Percentiles rank a stretch among this genome's conserved stretches.
These are phyloP conservation scores for Fusarium globosum DNA, from an alignment of 2,329 filamentous ascomycete genomes.

Conservation along the genomic window DNA sequence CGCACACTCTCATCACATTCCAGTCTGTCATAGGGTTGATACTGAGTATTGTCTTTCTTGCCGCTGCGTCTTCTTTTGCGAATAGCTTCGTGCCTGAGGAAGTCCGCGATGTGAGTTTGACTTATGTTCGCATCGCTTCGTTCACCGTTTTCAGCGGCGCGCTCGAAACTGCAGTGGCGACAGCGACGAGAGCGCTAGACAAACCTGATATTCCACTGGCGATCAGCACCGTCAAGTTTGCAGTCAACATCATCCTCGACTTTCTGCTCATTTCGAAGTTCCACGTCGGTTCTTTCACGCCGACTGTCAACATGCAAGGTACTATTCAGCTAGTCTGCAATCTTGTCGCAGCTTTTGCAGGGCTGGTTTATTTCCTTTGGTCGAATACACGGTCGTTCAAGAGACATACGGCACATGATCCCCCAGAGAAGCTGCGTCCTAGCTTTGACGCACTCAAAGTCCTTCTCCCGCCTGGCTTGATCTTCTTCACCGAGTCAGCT, in stretches of 20 bases:
- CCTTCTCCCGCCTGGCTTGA: slow-evolving; percentile 66
- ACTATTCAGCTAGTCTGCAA: slow-evolving; percentile 71
- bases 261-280: slow-evolving; percentile 74
- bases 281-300: slow-evolving; percentile 64
- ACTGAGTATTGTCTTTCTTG: slow-evolving; percentile 69
- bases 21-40: slow-evolving; percentile 68
- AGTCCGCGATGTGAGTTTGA: slow-evolving; percentile 66
- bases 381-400: slow-evolving; percentile 47
- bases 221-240: slow-evolving; percentile 72
- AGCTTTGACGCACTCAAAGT: slow-evolving; percentile 58
- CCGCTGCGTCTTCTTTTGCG: slow-evolving; percentile 65
- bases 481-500: slow-evolving; percentile 72
- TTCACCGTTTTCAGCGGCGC: slow-evolving; percentile 72
- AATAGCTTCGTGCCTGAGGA: slow-evolving; percentile 71
- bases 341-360: slow-evolving; percentile 63
- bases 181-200: slow-evolving; percentile 73
- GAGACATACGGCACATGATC: background rate
- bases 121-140: slow-evolving; percentile 72
- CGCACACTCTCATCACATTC: slow-evolving; percentile 71
- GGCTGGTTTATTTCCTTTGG: slow-evolving; percentile 70
- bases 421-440: slow-evolving; percentile 45
- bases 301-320: slow-evolving; percentile 73
- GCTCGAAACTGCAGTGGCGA: slow-evolving; percentile 70
- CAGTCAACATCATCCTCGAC: slow-evolving; percentile 74
- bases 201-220: slow-evolving; percentile 75